Percentiles rank a stretch among this genome's conserved stretches.
Conservation (phyloP, 1,284 basidiomycete species). For the Ceratobasidium sp. region DNA sequence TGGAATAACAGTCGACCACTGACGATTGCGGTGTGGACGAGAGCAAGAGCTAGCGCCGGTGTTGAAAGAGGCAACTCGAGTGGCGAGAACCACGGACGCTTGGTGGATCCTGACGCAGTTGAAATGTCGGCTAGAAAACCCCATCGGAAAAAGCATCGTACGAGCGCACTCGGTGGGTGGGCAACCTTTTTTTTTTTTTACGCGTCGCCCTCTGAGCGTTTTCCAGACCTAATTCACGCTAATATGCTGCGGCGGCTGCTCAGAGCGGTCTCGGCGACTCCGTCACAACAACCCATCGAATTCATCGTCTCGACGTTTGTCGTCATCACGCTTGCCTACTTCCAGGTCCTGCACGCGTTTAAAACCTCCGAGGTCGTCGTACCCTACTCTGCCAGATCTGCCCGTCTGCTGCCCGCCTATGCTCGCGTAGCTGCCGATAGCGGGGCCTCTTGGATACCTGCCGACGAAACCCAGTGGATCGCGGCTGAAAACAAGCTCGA, state of each 20-base stretch:
- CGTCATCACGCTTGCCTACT: conserved; percentile 90
- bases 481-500: conserved; percentile 57
- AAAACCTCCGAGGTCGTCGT: conserved; percentile 70
- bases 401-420: conserved; percentile 47
- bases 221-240: neutral
- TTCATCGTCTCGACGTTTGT: conserved; percentile 90
- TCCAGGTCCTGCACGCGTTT: conserved; percentile 89
- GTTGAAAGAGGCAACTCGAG: conserved; percentile 3
- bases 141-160: conserved; percentile 30
- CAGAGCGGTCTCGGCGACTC: conserved; percentile 49
- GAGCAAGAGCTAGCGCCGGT: neutral
- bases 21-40: neutral
- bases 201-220: neutral
- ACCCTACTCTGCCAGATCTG: conserved; percentile 34
- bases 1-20: no score
- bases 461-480: conserved; percentile 64
- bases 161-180: conserved; percentile 23
- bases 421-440: conserved; percentile 57
- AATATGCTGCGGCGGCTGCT: conserved; percentile 47
- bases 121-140: conserved; percentile 16
- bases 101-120: conserved; percentile 20
- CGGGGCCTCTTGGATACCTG: conserved; percentile 51
- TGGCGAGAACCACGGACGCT: conserved; percentile 8
- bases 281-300: conserved; percentile 71
- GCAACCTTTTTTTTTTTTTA: neutral